These are phyloP conservation scores for Leptodermis oblonga DNA, from an alignment of 257 asterid species.

Conservation along the genomic window DNA sequence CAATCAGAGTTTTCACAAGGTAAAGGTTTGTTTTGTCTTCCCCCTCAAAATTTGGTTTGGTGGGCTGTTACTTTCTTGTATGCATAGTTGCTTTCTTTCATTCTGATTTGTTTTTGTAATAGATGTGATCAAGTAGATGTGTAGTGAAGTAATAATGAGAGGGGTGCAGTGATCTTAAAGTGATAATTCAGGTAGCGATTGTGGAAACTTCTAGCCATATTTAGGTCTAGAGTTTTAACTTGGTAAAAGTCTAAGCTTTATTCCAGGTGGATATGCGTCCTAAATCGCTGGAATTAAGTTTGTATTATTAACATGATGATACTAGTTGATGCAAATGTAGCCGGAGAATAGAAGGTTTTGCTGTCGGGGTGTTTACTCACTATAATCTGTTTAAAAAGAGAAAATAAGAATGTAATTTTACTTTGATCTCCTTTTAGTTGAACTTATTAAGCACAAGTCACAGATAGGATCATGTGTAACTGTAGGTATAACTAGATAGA, in stretches of 20 bases:
- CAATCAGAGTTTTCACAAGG: constrained; percentile 7
- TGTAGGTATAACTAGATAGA: background rate
- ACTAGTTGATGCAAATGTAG: background rate
- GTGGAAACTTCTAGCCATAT: no score
- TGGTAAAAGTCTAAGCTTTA: no score
- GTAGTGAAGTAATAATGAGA: no score
- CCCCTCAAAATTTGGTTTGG: no score
- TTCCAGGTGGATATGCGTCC: background rate
- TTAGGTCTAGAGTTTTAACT: no score
- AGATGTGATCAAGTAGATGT: no score
- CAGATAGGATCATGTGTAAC: background rate
- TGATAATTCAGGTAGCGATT: background rate
- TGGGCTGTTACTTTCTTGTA: background rate
- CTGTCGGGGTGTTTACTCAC: background rate
- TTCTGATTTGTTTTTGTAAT: background rate
- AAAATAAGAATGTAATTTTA: background rate
- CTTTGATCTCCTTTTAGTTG: background rate
- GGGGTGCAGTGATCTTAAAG: constrained; percentile 2
- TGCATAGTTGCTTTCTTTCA: background rate
- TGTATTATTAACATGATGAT: no score
- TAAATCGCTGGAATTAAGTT: background rate
- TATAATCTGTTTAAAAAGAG: background rate
- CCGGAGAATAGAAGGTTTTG: background rate
- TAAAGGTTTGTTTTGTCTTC: background rate
- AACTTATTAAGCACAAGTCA: background rate